Evolutionary conservation across 2,329 filamentous ascomycete species (phyloP), one percentile per base, ranked within the genome.

Genomic region (Cercospora berteroae): DNA sequence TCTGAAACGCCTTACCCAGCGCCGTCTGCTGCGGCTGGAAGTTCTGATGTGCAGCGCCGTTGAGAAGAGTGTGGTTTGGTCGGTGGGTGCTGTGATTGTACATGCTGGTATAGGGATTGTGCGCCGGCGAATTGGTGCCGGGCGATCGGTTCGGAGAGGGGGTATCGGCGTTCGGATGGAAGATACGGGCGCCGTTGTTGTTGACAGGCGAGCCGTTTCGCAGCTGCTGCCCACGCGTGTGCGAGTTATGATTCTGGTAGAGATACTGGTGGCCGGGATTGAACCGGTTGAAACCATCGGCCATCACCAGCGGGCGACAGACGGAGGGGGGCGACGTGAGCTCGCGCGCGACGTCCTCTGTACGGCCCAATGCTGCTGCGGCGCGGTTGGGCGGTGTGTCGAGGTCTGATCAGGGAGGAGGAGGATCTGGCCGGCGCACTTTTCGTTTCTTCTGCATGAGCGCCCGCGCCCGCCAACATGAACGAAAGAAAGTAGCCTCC

Each of bases 11-110:
- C 81, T 92, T 92, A 76, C 89, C 85, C 82, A 93, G 83, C 71
- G 86, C 87, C 7, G 55, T 18, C 80, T 86, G 83, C 67, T 83
- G 81, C 77, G 81, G 80, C 63, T 80, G 79, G 73, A 81, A 84
- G 71, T 82, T 83, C 72, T 86, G 85, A 71, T 87, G 86, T 70
- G 83, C 84, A 29, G 86, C 85, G 74, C 89, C 90, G 81, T 93
- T 93, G 80, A 93, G 86, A 81, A 91, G 89, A 81, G 86, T 87
- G 82, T 89, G 89, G 78, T 92, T 90, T 78, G 88, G 88, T 78
- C 91, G 88, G 66, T 83, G 81, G 67, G 78, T 80, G 77, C 84
- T 85, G 79, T 91, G 89, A 77, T 87, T 88, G 84, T 90, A 93
- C 90, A 93, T 93, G 79, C 84, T 76, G 62, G 52, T 87, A 84